Percentiles rank a stretch among this genome's conserved stretches.
Evolutionary conservation across 1,284 basidiomycete genomes (phyloP).

Genomic region (Caloboletus inedulis): DNA sequence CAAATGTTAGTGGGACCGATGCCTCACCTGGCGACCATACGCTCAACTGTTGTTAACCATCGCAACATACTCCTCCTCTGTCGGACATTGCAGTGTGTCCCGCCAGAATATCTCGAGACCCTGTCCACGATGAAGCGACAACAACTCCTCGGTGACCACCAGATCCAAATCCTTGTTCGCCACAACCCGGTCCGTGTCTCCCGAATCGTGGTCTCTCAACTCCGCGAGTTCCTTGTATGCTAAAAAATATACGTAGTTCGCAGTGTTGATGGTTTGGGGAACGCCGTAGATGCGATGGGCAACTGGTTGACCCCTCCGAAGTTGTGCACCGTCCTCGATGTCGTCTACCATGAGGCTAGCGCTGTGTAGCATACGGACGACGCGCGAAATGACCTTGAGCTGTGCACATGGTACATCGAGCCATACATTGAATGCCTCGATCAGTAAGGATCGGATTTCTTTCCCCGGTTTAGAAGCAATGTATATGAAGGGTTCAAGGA

Average conservation of each 20-base stretch:
- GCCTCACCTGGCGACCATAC: not conserved
- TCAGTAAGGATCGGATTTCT: conserved; percentile 86
- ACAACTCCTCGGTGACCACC: conserved; percentile 83
- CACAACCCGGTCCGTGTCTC: conserved; percentile 33
- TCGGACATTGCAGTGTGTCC: conserved; percentile 88
- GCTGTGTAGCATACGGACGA: conserved; percentile 93
- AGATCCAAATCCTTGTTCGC: conserved; percentile 52
- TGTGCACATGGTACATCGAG: conserved; percentile 75
- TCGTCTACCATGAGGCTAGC: conserved; percentile 97
- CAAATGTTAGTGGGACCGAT: conserved; percentile 6
- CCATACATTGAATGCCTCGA: conserved; percentile 95
- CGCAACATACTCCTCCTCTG: conserved; percentile 89
- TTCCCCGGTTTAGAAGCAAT: conserved; percentile 87
- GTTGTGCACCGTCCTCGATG: conserved; percentile 93
- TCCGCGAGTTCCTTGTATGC: conserved; percentile 77
- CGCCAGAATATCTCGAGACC: conserved; percentile 95
- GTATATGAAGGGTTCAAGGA: conserved; percentile 90
- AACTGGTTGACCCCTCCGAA: conserved; percentile 86
- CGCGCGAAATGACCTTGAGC: conserved; percentile 69
- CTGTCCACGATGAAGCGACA: conserved; percentile 92
- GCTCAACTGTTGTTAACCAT: conserved; percentile 96
- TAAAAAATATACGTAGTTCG: conserved; percentile 95
- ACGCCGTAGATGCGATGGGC: conserved; percentile 95
- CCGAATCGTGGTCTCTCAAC: conserved; percentile 40
- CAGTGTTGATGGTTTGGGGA: conserved; percentile 96